Evolutionary conservation across 2,329 filamentous ascomycete species (phyloP), one percentile per base, ranked within the genome.

Genomic region (Aspergillus quadrilineatus): DNA sequence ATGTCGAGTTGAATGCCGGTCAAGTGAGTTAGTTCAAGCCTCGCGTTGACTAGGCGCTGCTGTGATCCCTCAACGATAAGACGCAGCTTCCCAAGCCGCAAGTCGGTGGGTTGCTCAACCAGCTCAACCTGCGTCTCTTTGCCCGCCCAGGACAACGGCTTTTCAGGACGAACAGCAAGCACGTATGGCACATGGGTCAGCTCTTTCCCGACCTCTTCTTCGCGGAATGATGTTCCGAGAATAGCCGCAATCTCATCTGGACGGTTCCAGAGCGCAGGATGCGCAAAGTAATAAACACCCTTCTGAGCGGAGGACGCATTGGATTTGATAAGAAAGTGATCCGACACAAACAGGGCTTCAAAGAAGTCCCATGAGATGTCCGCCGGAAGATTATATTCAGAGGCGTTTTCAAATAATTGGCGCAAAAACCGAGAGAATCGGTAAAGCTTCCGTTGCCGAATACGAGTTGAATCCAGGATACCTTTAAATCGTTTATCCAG

Each of bases 401-500:
- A 96, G 4, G 90, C 90, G 69, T 99, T 97, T 73, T 99, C 94
- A 68, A 99, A 99, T 57, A 93, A 87, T 69, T 96, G 90, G 65
- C 89, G 92, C 53, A 99, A 76, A 70, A 96, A 90, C 63, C 92
- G 85, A 15, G 90, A 94, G 75, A 97, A 97, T 58, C 94, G 90
- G 71, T 97, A 96, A 61, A 99, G 81, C 84, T 97, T 97, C 73
- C 94, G 85, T 75, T 99, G 94, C 22, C 94, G 86, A 56, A 97
- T 92, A 67, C 94, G 91, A 22, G 97, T 95, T 0, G 94, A 97
- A 72, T 99, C 94, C 2, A 99, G 79, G 61, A 92, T 92, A 60
- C 91, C 89, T 76, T 97, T 97, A 80, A 97, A 99, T 45, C 94
- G 86, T 77, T 96, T 97, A 73, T 94, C 95, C 89, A 97, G 96